Evolutionary conservation across 768 basidiomycete species (phyloP).

Genomic region (Gyrodon lividus): DNA sequence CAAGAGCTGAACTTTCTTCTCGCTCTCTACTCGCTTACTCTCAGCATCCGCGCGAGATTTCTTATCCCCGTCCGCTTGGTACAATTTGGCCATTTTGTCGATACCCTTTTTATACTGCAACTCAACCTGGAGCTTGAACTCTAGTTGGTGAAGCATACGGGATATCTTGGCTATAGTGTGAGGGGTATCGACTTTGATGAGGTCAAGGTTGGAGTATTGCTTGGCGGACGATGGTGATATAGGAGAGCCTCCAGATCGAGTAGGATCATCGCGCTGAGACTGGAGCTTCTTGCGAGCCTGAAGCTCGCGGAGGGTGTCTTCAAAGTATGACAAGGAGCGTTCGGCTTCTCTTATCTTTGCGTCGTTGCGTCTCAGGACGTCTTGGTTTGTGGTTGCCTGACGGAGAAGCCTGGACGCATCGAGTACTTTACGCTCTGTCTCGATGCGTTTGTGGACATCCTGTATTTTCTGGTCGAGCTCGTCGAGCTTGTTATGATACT

Average conservation of each 20-base stretch:
- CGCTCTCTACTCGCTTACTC: constrained; percentile 90
- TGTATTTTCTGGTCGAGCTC: constrained; percentile 93
- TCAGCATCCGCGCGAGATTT: constrained; percentile 92
- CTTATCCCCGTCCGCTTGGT: constrained; percentile 96
- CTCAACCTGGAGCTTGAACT: constrained; percentile 99
- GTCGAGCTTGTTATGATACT: constrained; percentile 24
- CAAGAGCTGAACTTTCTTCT: constrained; percentile 93
- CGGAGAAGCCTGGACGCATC: constrained; percentile 79
- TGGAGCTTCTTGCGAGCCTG: constrained; percentile 72
- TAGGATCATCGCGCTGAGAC: constrained; percentile 53
- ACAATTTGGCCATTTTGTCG: constrained; percentile 98
- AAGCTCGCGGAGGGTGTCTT: constrained; percentile 80
- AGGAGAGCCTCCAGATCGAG: constrained; percentile 49
- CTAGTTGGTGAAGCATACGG: constrained; percentile 96
- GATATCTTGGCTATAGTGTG: constrained; percentile 96
- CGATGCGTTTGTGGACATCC: constrained; percentile 85
- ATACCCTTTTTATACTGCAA: constrained; percentile 97
- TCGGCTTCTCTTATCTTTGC: constrained; percentile 86
- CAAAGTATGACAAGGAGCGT: constrained; percentile 81
- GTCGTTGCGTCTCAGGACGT: constrained; percentile 79
- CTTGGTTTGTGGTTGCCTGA: constrained; percentile 81
- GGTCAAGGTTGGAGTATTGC: constrained; percentile 82
- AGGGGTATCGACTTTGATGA: constrained; percentile 97
- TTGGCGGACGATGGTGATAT: constrained; percentile 36
- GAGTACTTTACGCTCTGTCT: constrained; percentile 90